Evolutionary conservation across 2,329 filamentous ascomycete genomes (phyloP), one percentile per base, ranked within the genome.

Genomic region (Fusarium fujikuroi): DNA sequence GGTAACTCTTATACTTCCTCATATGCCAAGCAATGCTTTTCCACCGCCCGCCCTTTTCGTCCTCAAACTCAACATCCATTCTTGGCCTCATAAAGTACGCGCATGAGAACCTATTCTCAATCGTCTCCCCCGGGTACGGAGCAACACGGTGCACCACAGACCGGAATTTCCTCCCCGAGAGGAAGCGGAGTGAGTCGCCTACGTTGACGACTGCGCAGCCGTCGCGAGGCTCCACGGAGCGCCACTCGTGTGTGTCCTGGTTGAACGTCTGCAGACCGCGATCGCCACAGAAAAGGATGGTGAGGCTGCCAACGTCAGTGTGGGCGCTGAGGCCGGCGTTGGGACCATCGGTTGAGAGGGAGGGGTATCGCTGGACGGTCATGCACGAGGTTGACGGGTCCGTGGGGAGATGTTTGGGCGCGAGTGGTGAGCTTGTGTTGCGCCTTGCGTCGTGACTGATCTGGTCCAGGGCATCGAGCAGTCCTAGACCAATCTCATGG

Each of bases 1-100:
- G 43, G 34, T 59, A 50, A 59, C 23, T 39, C 56, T 59, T 59
- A 25, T 59, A 49, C 12, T 59, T 59, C 25, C 56, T 50, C 56
- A 50, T 59, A 28, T 59, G 56, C 56, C 56, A 59, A 1, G 32
- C 43, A 7, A 59, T 50, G 34, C 42, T 59, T 19, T 50, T 59
- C 32, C 56, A 50, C 23, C 19, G 42, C 16, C 23, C 34, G 11
- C 25, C 43, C 42, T 50, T 59, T 8, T 59, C 56, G 1, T 50
- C 56, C 11, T 50, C 23, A 14, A 50, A 59, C 34, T 59, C 43
- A 18, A 50, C 43, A 8, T 32, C 42, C 19, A 50, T 21, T 32
- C 39, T 57, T 3, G 30, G 54, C 18, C 54, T 34, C 39, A 46
- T 19, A 19, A 57, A 57, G 14, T 46, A 46, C 3, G 39, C 54